phyloP scores from a whole-genome alignment of 305 asterid genomes.

The Solanum hybrid region DNA sequence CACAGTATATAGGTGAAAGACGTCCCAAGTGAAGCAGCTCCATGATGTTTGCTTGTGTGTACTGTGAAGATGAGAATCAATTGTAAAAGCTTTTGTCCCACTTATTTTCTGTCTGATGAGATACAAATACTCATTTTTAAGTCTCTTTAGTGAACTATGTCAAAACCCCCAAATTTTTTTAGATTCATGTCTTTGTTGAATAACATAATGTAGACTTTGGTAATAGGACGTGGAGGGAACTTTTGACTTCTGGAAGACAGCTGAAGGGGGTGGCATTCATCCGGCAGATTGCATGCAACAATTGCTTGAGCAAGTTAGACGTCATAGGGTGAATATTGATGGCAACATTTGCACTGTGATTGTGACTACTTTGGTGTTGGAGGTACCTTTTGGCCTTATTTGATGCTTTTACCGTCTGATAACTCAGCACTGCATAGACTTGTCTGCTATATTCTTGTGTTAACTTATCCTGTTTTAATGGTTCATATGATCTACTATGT shows the following conservation, averaged over 20 bases:
- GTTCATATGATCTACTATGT: not conserved
- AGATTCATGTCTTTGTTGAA: constrained; percentile 4
- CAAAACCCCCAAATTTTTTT: not conserved
- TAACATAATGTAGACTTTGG: constrained; percentile 1
- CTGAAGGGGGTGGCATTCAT: constrained; percentile 49
- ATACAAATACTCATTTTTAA: not conserved
- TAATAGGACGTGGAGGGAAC: constrained; percentile 59
- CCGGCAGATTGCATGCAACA: constrained; percentile 90
- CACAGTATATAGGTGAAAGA: not conserved
- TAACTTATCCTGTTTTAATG: not conserved
- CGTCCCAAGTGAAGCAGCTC: not conserved
- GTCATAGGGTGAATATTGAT: constrained; percentile 76
- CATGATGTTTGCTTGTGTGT: not conserved
- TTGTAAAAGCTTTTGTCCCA: not conserved
- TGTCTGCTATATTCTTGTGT: not conserved
- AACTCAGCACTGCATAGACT: not conserved
- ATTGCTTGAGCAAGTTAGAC: constrained; percentile 91
- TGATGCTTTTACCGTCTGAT: not conserved
- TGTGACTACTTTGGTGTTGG: constrained; percentile 79
- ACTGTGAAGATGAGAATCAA: not conserved
- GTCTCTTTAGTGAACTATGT: not conserved
- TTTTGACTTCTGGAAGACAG: constrained; percentile 60
- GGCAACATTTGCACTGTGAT: constrained; percentile 83
- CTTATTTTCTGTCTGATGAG: not conserved
- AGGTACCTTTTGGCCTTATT: constrained; percentile 37